Base-by-base conservation (phyloP, 768 basidiomycete species). In the Xerocomellus chrysenteron region DNA sequence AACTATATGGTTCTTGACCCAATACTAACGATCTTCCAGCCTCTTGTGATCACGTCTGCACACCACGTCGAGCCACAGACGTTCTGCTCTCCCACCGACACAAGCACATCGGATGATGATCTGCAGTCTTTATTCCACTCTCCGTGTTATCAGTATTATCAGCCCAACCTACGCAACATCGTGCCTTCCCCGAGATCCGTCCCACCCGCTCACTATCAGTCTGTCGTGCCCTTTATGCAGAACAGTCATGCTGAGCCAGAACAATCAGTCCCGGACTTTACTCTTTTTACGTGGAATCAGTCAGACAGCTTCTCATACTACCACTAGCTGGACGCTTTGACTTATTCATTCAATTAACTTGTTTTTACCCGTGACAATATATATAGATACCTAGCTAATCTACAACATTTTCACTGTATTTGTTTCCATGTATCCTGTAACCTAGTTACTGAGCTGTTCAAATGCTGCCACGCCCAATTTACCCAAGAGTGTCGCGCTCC, bases 401-500 rank as follows among this genome's bases (percentile, higher is more conserved):
- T 48, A 47, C 57, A 33, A 43, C 46, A 50, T 49, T 64, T 69
- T 52, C 50, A 41, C 44, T 71, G 69, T 69, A 69, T 60, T 52
- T 59, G 55, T 50, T 58, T 55, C 28, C 54, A 17, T 65, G 67
- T 68, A 65, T 58, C 46, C 12, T 49, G 11, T 54, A 55, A n/a
- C n/a, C n/a, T n/a, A n/a, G 41, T 26, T 24, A 41, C 44, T 57
- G 19, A 81, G 65, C 12, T 73, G 76, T 61, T 83, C 76, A 57
- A 85, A 86, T 13, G 82, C 83, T 45, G 62, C 66, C 5, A 82
- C 74, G 8, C 85, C 84, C 57, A 83, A 69, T 58, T 76, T 80
- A 1, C 85, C 85, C 28, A 85, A 63, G 30, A 78, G 69, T 2
- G 83, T 85, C 19, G 84, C 83, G 61, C 80, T 78, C 14, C 83